Percentiles rank a stretch among this genome's conserved stretches.
phyloP scores from a whole-genome alignment of 192 early-diverging fungal species.

The Backusella sp. region DNA sequence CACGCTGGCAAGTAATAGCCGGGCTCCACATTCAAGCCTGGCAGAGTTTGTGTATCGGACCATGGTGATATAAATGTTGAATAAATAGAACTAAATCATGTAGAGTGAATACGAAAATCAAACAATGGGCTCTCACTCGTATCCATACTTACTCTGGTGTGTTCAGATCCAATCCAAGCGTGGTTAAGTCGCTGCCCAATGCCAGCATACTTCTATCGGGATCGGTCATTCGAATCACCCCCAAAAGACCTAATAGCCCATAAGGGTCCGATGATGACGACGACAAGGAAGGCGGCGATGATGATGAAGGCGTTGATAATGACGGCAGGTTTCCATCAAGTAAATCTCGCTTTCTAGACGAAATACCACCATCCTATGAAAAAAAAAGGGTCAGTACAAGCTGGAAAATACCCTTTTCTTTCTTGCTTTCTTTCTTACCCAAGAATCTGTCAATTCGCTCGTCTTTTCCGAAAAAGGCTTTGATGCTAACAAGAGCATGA shows the following conservation, averaged over 20 bases:
- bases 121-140: neutral
- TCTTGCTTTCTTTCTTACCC: neutral
- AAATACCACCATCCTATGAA: neutral
- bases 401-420: too few species aligned
- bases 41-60: slow-evolving; percentile 67
- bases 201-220: slow-evolving; percentile 78
- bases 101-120: neutral
- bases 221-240: slow-evolving; percentile 77
- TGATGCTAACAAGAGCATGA: neutral
- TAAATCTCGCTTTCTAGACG: neutral
- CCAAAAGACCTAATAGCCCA: slow-evolving; percentile 86
- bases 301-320: neutral
- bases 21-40: slow-evolving; percentile 69
- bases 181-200: slow-evolving; percentile 89
- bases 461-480: slow-evolving; percentile 17
- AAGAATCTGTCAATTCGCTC: slow-evolving; percentile 10
- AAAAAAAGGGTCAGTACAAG: too few species aligned
- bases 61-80: slow-evolving; percentile 90
- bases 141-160: slow-evolving; percentile 58
- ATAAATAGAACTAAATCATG: slow-evolving; percentile 57
- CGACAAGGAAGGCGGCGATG: neutral
- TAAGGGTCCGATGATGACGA: slow-evolving; percentile 54
- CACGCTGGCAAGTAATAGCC: slow-evolving; percentile 84
- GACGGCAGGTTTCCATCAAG: neutral
- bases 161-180: slow-evolving; percentile 76